A percentile compares a stretch with the other conserved stretches of the same genome.
These are phyloP conservation scores for Suillus cothurnatus DNA, from an alignment of 768 basidiomycete genomes.

Conservation along the genomic window DNA sequence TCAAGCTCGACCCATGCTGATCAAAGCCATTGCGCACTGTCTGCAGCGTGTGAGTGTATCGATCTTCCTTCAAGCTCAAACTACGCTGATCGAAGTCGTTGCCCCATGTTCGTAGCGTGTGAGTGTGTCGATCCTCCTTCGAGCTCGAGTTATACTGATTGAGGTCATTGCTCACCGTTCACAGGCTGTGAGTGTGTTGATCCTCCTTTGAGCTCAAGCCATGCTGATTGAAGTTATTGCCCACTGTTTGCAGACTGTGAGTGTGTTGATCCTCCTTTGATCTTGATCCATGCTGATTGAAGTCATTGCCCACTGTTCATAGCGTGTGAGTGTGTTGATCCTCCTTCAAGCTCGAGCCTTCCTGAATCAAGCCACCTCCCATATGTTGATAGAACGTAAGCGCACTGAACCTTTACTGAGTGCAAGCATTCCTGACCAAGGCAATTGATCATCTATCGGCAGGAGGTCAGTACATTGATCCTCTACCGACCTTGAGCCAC, in stretches of 20 bases:
- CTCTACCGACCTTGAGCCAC: not conserved
- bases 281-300: not conserved
- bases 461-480: not conserved
- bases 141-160: not conserved
- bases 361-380: not conserved
- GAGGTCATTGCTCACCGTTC: not conserved
- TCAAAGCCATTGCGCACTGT: not conserved
- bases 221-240: not conserved
- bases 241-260: not conserved
- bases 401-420: fast-evolving
- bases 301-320: not conserved
- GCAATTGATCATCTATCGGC: not conserved
- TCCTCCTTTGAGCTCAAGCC: not conserved
- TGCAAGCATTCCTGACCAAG: not conserved
- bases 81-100: not conserved
- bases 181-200: not conserved
- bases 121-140: not conserved
- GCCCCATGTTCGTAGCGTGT: not conserved
- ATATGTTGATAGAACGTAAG: not conserved
- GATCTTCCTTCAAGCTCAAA: not conserved
- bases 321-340: not conserved
- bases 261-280: not conserved
- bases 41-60: not conserved
- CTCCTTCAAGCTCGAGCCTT: not conserved
- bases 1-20: not conserved